A percentile compares a stretch with the other conserved stretches of the same genome.
Conservation (phyloP, 2,329 filamentous ascomycete genomes). For the Nannizziopsis arthrosporioides region DNA sequence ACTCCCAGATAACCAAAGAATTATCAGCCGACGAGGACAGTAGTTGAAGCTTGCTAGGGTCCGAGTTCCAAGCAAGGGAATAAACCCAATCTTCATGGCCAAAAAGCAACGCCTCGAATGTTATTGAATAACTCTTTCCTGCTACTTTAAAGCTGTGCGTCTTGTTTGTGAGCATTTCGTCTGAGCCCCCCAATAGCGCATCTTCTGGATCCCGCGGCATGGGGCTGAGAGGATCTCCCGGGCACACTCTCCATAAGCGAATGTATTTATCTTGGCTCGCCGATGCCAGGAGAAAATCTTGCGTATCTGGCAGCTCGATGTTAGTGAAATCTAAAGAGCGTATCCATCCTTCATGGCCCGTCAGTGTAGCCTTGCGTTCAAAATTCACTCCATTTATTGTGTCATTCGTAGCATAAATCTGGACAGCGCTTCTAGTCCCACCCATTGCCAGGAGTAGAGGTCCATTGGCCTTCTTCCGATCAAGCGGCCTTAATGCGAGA, state of each 20-base stretch:
- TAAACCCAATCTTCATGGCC: slow-evolving; percentile 99
- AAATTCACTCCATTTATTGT: slow-evolving; percentile 42
- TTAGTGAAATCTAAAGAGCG: slow-evolving; percentile 67
- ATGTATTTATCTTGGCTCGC: slow-evolving; percentile 97
- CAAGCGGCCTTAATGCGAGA: slow-evolving; percentile 55
- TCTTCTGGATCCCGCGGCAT: slow-evolving; percentile 30
- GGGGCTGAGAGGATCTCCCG: slow-evolving; percentile 53
- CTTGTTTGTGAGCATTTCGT: slow-evolving; percentile 77
- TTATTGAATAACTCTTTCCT: slow-evolving; percentile 60
- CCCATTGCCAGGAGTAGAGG: slow-evolving; percentile 63
- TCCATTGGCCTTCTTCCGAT: slow-evolving; percentile 28
- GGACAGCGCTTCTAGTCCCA: slow-evolving; percentile 71
- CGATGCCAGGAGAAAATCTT: slow-evolving; percentile 73
- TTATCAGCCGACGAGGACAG: slow-evolving; percentile 91
- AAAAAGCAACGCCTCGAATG: slow-evolving; percentile 84
- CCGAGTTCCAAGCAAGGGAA: slow-evolving; percentile 61
- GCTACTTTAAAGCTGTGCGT: slow-evolving; percentile 60
- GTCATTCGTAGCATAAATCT: slow-evolving; percentile 57
- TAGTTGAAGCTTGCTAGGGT: slow-evolving; percentile 51
- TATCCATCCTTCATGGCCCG: slow-evolving; percentile 92
- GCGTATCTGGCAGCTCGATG: slow-evolving; percentile 24
- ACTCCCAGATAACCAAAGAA: slow-evolving; percentile 84
- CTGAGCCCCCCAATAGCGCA: slow-evolving; percentile 32
- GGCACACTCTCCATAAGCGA: slow-evolving; percentile 76
- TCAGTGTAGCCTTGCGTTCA: slow-evolving; percentile 60